Evolutionary conservation across 1,139 yeast species (phyloP).

Genomic region (Chernovozyma aurita): DNA sequence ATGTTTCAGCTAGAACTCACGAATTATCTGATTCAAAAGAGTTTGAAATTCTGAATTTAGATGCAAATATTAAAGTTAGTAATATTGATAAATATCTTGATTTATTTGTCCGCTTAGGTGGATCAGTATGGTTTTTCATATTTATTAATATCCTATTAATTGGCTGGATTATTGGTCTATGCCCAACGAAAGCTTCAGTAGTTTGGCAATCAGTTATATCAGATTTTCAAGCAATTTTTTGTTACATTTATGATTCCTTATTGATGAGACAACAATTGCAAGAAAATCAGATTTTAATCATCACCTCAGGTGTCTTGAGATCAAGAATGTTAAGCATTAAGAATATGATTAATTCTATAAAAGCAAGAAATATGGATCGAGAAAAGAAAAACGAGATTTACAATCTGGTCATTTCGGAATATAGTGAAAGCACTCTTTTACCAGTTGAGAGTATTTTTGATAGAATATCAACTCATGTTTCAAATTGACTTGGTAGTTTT

Average conservation of each 20-base stretch:
- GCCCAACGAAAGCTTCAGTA: neutral
- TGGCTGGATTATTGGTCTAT: neutral
- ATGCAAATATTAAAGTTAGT: too few species aligned
- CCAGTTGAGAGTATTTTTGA: neutral
- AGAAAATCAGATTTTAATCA: neutral
- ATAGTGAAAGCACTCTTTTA: too few species aligned
- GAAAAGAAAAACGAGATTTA: too few species aligned
- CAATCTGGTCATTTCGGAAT: too few species aligned
- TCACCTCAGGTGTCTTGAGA: neutral
- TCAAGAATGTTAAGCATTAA: neutral
- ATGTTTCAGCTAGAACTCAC: too few species aligned
- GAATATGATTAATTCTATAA: neutral
- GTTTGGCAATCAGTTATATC: neutral
- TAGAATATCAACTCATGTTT: neutral
- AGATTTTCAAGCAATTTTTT: neutral
- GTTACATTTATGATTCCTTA: neutral
- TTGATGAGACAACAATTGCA: neutral
- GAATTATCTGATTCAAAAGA: too few species aligned
- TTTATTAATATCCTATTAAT: too few species aligned
- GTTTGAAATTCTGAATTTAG: too few species aligned
- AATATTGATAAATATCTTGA: too few species aligned
- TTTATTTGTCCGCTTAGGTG: too few species aligned
- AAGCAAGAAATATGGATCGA: neutral
- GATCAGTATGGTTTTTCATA: neutral
- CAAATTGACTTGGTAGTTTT: neutral